Conservation (phyloP, 768 basidiomycete genomes). For the Favolaschia claudopus region DNA sequence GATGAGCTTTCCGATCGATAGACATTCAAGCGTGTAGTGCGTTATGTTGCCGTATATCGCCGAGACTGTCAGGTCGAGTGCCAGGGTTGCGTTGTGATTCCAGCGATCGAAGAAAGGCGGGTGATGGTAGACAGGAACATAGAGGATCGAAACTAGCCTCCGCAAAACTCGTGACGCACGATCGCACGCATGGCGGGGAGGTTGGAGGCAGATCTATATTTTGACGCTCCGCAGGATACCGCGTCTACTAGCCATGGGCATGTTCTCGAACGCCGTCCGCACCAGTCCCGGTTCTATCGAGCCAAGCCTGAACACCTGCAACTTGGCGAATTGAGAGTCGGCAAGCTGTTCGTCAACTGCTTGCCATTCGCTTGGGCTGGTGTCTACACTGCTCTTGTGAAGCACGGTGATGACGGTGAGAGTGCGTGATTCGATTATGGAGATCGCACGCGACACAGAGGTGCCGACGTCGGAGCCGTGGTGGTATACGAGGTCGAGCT, state of each 20-base stretch:
- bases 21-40: too few species aligned
- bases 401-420: not conserved
- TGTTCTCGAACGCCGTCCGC: not conserved
- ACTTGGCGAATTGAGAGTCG: not conserved
- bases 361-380: not conserved
- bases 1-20: too few species aligned
- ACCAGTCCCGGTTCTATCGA: not conserved
- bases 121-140: too few species aligned
- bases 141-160: too few species aligned
- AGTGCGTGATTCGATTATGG: not conserved
- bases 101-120: too few species aligned
- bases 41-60: too few species aligned
- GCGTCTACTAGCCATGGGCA: not conserved
- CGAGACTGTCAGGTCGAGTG: too few species aligned
- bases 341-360: not conserved
- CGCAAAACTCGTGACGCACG: too few species aligned
- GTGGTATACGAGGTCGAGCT: not conserved
- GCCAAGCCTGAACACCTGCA: not conserved
- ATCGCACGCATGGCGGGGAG: too few species aligned
- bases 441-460: not conserved
- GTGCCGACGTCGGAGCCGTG: not conserved
- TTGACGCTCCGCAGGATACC: constrained; percentile 7
- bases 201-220: too few species aligned
- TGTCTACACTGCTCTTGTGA: not conserved
- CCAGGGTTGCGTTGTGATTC: too few species aligned